A percentile compares a stretch with the other conserved stretches of the same genome.
Conservation (phyloP, 176 grass and related monocot species). For the Areca catechu region DNA sequence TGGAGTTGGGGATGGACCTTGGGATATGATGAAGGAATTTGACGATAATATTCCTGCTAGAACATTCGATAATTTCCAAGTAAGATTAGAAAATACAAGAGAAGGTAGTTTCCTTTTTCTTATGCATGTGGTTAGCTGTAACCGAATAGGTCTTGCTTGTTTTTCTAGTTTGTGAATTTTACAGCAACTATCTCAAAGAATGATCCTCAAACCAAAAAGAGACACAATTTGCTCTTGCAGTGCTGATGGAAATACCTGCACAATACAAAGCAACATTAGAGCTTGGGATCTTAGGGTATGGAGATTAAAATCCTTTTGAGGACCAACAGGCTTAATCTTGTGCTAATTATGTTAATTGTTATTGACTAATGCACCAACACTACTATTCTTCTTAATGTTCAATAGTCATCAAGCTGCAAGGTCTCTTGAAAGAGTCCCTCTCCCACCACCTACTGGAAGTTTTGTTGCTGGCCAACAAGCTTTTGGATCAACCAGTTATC, state of each 20-base stretch:
- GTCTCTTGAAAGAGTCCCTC: conserved; percentile 51
- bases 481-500: conserved; percentile 28
- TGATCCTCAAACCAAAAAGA: conserved; percentile 50
- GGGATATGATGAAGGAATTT: conserved; percentile 65
- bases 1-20: conserved; percentile 60
- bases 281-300: conserved; percentile 72
- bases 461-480: conserved; percentile 25
- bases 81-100: conserved; percentile 1
- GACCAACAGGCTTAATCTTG: conserved; percentile 15
- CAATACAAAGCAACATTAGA: conserved; percentile 76
- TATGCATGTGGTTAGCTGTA: conserved; percentile 7
- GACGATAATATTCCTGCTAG: conserved; percentile 66
- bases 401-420: conserved; percentile 37
- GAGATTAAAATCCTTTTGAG: conserved; percentile 19
- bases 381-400: conserved; percentile 20
- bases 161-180: conserved; percentile 76
- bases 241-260: conserved; percentile 73
- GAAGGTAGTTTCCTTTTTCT: neutral
- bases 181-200: conserved; percentile 68
- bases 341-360: conserved; percentile 10
- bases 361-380: conserved; percentile 1
- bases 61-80: conserved; percentile 67
- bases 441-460: conserved; percentile 61
- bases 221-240: conserved; percentile 72
- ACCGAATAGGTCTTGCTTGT: neutral